These are phyloP conservation scores for Coriaria nepalensis DNA, from an alignment of 306 rosid genomes.

Conservation along the genomic window DNA sequence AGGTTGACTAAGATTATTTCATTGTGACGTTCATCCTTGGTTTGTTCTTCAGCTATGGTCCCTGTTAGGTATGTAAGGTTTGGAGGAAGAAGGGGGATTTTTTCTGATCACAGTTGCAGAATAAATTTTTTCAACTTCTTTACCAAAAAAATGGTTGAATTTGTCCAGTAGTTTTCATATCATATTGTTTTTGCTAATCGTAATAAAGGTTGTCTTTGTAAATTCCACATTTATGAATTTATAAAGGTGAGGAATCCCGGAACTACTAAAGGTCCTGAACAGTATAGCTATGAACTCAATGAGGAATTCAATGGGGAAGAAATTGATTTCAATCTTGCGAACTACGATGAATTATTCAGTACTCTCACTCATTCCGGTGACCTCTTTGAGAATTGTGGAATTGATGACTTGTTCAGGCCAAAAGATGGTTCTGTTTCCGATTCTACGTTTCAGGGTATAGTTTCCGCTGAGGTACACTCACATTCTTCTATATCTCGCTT, in stretches of 20 bases:
- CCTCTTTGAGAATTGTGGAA: conserved; percentile 78
- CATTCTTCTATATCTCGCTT: too few species aligned
- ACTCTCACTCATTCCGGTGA: conserved; percentile 69
- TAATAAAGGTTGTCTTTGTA: too few species aligned
- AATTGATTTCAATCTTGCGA: conserved; percentile 77
- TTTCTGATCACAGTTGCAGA: too few species aligned
- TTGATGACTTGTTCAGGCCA: conserved; percentile 66
- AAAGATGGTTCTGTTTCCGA: conserved; percentile 56
- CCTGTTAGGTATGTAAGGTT: too few species aligned
- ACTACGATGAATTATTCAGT: conserved; percentile 80
- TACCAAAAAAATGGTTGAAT: too few species aligned
- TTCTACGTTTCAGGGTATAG: conserved; percentile 49
- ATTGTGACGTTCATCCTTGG: too few species aligned
- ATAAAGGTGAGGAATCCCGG: conserved; percentile 53
- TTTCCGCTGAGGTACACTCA: conserved; percentile 76
- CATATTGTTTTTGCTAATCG: too few species aligned
- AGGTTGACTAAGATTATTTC: too few species aligned
- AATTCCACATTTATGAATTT: conserved; percentile 21
- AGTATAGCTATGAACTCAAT: conserved; percentile 34
- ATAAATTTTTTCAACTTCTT: too few species aligned
- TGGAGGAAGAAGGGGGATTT: too few species aligned
- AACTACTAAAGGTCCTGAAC: conserved; percentile 33
- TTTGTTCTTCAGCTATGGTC: too few species aligned
- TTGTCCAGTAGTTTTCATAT: too few species aligned
- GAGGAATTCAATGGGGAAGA: conserved; percentile 75